Evolutionary conservation across 73 alveolate genomes (phyloP), one percentile per base, ranked within the genome.

Genomic region (Paramecium sonneborni): DNA sequence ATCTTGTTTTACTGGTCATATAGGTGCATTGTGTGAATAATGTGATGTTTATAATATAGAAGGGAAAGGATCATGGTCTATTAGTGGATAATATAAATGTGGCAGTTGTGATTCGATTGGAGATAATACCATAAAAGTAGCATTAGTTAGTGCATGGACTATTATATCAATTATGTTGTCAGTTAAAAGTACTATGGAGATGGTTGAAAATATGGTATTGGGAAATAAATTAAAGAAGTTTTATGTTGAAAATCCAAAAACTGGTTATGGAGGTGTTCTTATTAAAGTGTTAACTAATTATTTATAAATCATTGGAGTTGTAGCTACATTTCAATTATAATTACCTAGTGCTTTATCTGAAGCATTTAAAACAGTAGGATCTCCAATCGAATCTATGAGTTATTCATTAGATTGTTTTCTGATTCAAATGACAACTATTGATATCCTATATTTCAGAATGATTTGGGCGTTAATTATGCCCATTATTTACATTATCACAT

Each of bases 401-500:
- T 79, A 38, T 11, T 39, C 69, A 1, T 24, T 79, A 10, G 90
- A 79, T 79, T 79, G 90, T 15, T 79, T 79, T 23, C 55, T 79
- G 7, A 41, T 79, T 11, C 14, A 79, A 5, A 43, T 79, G 39
- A 20, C 76, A 0, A n/a, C 39, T 3, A 79, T 44, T 20, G 76
- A 38, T 7, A 44, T 79, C 15, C 30, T 79, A 2, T 79, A 79
- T 18, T 79, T 79, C 18, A 79, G 43, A 44, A 79, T 79, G 90
- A 34, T 79, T 0, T 79, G 90, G 90, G 90, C 90, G 3, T 43
- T 79, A n/a, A 24, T 79, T 2, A 79, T 79, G 90, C 90, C 90
- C 14, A 2, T 44, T 3, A 21, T 79, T 23, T 79, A 79, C 30
- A 8, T 79, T 18, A 0, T 32, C 4, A 34, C 55, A 38, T 43